Conservation (phyloP, 768 basidiomycete genomes). For the Xerocomellus chrysenteron region DNA sequence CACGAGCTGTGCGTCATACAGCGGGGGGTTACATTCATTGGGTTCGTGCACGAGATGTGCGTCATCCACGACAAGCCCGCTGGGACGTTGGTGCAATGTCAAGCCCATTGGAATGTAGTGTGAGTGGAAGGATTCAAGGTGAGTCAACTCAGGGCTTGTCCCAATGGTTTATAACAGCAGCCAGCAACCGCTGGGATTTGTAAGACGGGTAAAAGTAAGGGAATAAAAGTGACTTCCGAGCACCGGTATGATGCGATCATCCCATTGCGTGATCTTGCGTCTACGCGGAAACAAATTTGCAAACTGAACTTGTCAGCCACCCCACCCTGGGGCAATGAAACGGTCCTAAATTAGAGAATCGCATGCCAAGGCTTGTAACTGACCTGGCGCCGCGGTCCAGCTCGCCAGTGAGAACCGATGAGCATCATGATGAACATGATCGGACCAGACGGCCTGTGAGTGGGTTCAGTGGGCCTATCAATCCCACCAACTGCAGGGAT, state of each 20-base stretch:
- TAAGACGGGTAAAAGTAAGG: background rate
- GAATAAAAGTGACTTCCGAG: background rate
- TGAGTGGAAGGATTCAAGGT: background rate
- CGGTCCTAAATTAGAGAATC: background rate
- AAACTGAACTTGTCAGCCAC: background rate
- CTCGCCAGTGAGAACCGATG: background rate
- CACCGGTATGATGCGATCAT: slow-evolving; percentile 15
- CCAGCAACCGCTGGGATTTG: background rate
- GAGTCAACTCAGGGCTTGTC: background rate
- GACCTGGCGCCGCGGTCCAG: background rate
- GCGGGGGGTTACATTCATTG: slow-evolving; percentile 34
- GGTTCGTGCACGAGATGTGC: background rate
- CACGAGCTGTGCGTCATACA: background rate
- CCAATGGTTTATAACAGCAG: slow-evolving; percentile 7
- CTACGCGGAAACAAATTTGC: slow-evolving; percentile 8
- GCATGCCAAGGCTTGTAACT: background rate
- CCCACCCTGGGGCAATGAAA: background rate
- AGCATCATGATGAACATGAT: background rate
- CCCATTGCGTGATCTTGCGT: slow-evolving; percentile 36
- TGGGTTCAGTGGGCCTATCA: background rate
- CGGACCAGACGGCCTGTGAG: too few species aligned
- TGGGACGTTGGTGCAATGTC: background rate
- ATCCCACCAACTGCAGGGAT: slow-evolving; percentile 1
- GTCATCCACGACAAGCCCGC: background rate
- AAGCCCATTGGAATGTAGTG: slow-evolving; percentile 19